Percentiles rank a stretch among this genome's conserved stretches.
These are phyloP conservation scores for Trichocomaceae sp. DNA, from an alignment of 2,329 filamentous ascomycete species.

Conservation along the genomic window DNA sequence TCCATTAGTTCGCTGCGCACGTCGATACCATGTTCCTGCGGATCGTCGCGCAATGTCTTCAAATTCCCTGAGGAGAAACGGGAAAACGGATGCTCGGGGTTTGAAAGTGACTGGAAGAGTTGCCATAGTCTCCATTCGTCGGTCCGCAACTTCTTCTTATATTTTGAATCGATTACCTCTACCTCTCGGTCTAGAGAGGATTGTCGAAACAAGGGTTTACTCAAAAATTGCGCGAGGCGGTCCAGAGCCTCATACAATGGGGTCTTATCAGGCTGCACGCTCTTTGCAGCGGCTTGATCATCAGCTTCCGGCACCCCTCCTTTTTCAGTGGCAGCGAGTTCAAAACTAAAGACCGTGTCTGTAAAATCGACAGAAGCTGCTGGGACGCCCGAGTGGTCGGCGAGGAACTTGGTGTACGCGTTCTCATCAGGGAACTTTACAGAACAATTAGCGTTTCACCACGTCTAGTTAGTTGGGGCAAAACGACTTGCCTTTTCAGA, in stretches of 20 bases:
- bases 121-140: constrained; percentile 84
- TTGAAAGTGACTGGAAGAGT: constrained; percentile 77
- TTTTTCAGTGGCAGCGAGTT: constrained; percentile 72
- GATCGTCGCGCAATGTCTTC: constrained; percentile 74
- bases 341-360: constrained; percentile 97
- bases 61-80: constrained; percentile 90
- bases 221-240: constrained; percentile 90
- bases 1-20: constrained; percentile 87
- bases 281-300: constrained; percentile 4
- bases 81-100: constrained; percentile 78
- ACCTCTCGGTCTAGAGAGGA: constrained; percentile 82
- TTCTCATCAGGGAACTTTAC: constrained; percentile 80
- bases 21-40: constrained; percentile 71
- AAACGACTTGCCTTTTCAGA: constrained; percentile 67
- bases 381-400: constrained; percentile 80
- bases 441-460: neutral
- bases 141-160: constrained; percentile 94
- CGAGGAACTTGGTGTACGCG: constrained; percentile 88
- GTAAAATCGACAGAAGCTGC: constrained; percentile 93
- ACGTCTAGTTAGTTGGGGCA: neutral
- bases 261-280: constrained; percentile 25
- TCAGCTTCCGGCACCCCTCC: constrained; percentile 15
- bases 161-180: constrained; percentile 85
- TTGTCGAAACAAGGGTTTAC: constrained; percentile 76
- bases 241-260: constrained; percentile 77